phyloP scores from a whole-genome alignment of 192 early-diverging fungal genomes.

The Coemansia sp. region DNA sequence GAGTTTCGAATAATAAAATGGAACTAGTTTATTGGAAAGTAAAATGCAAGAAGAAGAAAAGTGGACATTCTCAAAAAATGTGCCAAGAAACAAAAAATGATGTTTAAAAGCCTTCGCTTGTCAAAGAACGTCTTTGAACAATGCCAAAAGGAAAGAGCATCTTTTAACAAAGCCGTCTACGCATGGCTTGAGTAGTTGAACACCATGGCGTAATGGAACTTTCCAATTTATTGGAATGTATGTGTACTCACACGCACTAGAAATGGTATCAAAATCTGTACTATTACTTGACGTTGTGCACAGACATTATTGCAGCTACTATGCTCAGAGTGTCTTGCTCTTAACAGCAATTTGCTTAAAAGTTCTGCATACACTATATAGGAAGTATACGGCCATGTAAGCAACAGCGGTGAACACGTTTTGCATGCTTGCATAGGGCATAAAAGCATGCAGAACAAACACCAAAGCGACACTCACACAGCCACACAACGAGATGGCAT shows the following conservation, averaged over 20 bases:
- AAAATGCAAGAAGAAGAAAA: background rate
- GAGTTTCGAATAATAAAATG: background rate
- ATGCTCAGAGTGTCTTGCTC: background rate
- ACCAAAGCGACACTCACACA: background rate
- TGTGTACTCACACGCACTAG: background rate
- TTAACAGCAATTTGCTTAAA: background rate
- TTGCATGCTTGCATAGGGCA: conserved; percentile 1
- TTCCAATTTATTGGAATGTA: background rate
- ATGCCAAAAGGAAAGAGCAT: no score
- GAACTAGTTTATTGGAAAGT: background rate
- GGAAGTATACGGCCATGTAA: background rate
- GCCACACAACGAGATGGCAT: background rate
- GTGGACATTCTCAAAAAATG: background rate
- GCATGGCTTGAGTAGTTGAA: background rate
- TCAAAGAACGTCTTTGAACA: background rate
- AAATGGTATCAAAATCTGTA: background rate
- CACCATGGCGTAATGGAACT: background rate
- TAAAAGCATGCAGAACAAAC: background rate
- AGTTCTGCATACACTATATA: background rate
- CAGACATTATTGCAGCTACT: background rate
- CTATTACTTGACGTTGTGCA: background rate
- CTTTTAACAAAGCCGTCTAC: no score
- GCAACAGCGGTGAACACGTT: background rate
- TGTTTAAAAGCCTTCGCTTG: no score
- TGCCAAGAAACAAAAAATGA: background rate